Evolutionary conservation across 345 rosid genomes (phyloP), one percentile per base, ranked within the genome.

Genomic region (Linum lewisii): DNA sequence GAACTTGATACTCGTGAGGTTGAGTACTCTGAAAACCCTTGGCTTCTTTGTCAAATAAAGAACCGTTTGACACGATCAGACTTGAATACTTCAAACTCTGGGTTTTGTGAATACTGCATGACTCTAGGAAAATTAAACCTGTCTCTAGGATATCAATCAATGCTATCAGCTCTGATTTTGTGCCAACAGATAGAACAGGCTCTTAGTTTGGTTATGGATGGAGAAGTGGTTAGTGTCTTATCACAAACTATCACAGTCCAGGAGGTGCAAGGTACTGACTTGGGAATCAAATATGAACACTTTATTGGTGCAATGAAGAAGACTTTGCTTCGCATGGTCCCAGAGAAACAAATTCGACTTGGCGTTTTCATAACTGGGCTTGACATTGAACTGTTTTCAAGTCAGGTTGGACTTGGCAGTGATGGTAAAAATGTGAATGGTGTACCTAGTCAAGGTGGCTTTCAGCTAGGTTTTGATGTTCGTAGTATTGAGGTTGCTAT

Each of bases 331-430:
- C 77, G 72, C 61, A 62, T 78, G 67, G 77, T 84, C 66, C 92
- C 87, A 11, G 86, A 79, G 81, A 84, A 82, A 74, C 74, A 66
- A 63, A 66, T 86, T 74, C 80, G 86, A 71, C 73, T 88, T 71
- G 95, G 81, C 64, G 75, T 76, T 58, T 74, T 84, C 63, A 73
- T 86, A 59, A 79, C 81, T 38, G 96, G 98, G 59, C 95, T 95
- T 61, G 79, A 63, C 45, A 64, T 88, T 65, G 78, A 57, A 67
- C 57, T 88, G 20, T 66, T 81, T 51, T 63, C 75, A 5, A 72
- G 72, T 75, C 80, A 79, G 73, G 77, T 26, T 38, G 80, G 68
- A 34, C n/a, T 70, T 62, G 62, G 62, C 26, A 25, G 23, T 66
- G 73, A 58, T 24, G 69, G 51, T 45, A 63, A 59, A 61, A 63